A percentile compares a stretch with the other conserved stretches of the same genome.
Conservation (phyloP, 2,329 filamentous ascomycete species). For the Verticillium klebahnii region DNA sequence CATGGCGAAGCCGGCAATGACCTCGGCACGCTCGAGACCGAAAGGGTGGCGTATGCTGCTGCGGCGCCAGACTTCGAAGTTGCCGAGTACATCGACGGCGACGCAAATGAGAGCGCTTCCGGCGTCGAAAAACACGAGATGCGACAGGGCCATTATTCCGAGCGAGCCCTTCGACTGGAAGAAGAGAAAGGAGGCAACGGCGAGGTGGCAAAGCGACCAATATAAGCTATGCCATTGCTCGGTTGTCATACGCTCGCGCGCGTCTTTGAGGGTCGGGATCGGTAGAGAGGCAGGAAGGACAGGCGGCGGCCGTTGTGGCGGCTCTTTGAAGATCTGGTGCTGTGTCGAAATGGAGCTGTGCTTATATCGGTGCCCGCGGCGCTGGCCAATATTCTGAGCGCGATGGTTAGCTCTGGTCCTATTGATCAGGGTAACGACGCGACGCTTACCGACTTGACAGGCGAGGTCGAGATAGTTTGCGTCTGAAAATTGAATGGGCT, state of each 20-base stretch:
- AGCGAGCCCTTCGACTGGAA: slow-evolving; percentile 82
- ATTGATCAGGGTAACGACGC: neutral
- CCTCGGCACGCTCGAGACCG: slow-evolving; percentile 85
- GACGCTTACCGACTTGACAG: slow-evolving; percentile 66
- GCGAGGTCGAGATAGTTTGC: slow-evolving; percentile 67
- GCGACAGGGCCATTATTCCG: slow-evolving; percentile 86
- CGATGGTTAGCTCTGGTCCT: slow-evolving; percentile 1
- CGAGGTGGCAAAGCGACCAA: slow-evolving; percentile 87
- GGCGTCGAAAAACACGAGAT: slow-evolving; percentile 93
- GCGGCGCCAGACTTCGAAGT: slow-evolving; percentile 96
- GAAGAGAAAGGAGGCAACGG: slow-evolving; percentile 78
- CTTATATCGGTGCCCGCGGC: slow-evolving; percentile 95
- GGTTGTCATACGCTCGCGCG: slow-evolving; percentile 81
- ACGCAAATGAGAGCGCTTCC: slow-evolving; percentile 89
- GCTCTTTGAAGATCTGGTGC: slow-evolving; percentile 95
- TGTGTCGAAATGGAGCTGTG: slow-evolving; percentile 85
- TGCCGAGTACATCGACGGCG: slow-evolving; percentile 85
- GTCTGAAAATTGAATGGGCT: slow-evolving; percentile 96
- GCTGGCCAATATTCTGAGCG: slow-evolving; percentile 75
- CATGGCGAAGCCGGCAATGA: slow-evolving; percentile 92
- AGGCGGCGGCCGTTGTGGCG: slow-evolving; percentile 76
- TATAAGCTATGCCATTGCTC: slow-evolving; percentile 78
- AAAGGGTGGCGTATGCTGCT: slow-evolving; percentile 93
- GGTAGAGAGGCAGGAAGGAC: slow-evolving; percentile 88
- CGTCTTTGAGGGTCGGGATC: slow-evolving; percentile 83